phyloP scores from a whole-genome alignment of 148 eudicot species.

The Dianthus caryophyllus region DNA sequence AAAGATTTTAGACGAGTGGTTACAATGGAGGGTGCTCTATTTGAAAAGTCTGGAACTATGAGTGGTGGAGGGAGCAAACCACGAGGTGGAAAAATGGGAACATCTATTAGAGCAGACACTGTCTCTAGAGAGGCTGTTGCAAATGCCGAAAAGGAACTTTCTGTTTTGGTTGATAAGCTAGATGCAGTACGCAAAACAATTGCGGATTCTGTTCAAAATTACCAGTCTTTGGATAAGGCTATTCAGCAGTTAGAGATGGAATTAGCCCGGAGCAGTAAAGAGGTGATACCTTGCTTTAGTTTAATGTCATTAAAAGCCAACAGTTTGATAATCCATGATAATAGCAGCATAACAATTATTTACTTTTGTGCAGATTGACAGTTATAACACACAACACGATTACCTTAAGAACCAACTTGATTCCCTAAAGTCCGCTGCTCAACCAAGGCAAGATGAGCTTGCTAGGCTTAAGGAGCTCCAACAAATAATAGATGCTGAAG shows the following conservation, averaged over 20 bases:
- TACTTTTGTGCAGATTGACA: conserved; percentile 59
- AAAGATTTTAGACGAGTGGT: conserved; percentile 79
- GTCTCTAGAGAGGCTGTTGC: conserved; percentile 78
- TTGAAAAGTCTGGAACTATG: conserved; percentile 97
- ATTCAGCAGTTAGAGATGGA: conserved; percentile 70
- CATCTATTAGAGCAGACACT: conserved; percentile 74
- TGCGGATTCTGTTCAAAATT: conserved; percentile 54
- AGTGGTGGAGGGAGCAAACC: conserved; percentile 94
- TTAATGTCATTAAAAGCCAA: background rate
- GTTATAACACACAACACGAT: conserved; percentile 53
- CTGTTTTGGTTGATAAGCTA: conserved; percentile 46
- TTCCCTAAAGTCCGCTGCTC: conserved; percentile 72
- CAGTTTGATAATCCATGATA: background rate
- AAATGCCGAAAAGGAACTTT: conserved; percentile 68
- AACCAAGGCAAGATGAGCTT: conserved; percentile 66
- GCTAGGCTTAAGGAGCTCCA: conserved; percentile 52
- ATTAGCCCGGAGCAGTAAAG: conserved; percentile 74
- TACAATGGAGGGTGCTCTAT: conserved; percentile 82
- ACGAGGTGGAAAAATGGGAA: conserved; percentile 97
- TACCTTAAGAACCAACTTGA: conserved; percentile 72
- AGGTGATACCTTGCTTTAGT: conserved; percentile 37
- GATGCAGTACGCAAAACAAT: conserved; percentile 43
- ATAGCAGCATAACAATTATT: background rate
- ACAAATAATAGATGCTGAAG: conserved; percentile 52
- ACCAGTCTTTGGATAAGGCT: conserved; percentile 58